Evolutionary conservation across 2,329 filamentous ascomycete genomes (phyloP).

Genomic region (Neoarthrinium moseri): DNA sequence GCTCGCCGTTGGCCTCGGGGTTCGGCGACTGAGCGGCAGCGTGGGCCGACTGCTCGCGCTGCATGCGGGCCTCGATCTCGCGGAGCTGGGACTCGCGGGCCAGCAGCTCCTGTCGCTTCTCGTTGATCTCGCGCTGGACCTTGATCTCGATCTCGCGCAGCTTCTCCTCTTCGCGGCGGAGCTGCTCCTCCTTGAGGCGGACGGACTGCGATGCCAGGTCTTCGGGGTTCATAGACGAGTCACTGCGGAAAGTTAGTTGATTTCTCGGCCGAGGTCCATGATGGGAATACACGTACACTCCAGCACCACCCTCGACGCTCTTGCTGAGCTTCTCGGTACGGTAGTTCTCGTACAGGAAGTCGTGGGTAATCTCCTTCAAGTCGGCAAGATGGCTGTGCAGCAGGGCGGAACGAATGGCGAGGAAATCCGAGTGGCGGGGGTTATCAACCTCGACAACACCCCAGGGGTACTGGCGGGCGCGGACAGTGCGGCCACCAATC

Average conservation of each 20-base stretch:
- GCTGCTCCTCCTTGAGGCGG: conserved; percentile 98
- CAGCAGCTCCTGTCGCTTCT: conserved; percentile 97
- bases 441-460: conserved; percentile 99
- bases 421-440: conserved; percentile 96
- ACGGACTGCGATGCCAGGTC: conserved; percentile 96
- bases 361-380: conserved; percentile 98
- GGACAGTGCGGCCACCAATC: conserved; percentile 87
- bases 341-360: conserved; percentile 99
- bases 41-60: conserved; percentile 70
- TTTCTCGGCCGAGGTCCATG: no score
- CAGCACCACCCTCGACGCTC: conserved; percentile 89
- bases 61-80: conserved; percentile 98
- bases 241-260: conserved; percentile 49
- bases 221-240: conserved; percentile 96
- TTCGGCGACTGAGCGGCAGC: conserved; percentile 35
- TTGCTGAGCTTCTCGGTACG: conserved; percentile 99
- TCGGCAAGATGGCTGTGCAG: conserved; percentile 97
- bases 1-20: conserved; percentile 54
- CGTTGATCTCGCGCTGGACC: conserved; percentile 99
- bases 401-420: conserved; percentile 93
- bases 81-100: conserved; percentile 97
- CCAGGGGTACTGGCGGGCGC: conserved; percentile 98
- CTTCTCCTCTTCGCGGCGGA: conserved; percentile 99
- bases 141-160: conserved; percentile 99
- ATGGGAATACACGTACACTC: conserved; percentile 67